These are phyloP conservation scores for Magnaporthiopsis incrustans DNA, from an alignment of 2,329 filamentous ascomycete genomes.

Conservation along the genomic window DNA sequence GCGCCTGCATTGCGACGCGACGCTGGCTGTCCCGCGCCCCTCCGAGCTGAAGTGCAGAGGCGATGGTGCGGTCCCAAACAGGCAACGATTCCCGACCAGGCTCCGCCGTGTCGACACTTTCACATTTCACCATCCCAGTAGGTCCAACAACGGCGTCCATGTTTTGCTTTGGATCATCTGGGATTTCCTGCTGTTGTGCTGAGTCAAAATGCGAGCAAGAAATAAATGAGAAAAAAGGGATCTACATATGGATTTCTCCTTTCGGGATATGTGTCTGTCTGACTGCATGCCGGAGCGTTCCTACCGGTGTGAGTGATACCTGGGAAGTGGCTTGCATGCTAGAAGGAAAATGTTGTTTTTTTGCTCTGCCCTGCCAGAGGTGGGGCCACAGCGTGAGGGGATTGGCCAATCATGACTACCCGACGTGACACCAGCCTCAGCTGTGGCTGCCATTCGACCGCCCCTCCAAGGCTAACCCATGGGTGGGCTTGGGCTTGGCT, in stretches of 20 bases:
- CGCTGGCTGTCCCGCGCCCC: background rate
- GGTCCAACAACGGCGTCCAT: too few relatives aligned
- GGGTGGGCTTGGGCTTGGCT: too few relatives aligned
- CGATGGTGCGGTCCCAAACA: background rate
- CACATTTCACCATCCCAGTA: background rate
- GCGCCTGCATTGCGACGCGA: background rate
- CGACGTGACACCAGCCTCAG: slow-evolving; percentile 4
- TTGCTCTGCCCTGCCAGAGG: background rate
- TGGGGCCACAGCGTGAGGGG: background rate
- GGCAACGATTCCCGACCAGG: background rate
- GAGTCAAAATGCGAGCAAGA: too few relatives aligned
- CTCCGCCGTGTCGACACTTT: too few relatives aligned
- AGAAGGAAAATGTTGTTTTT: too few relatives aligned
- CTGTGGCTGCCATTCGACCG: slow-evolving; percentile 5
- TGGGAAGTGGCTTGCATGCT: too few relatives aligned
- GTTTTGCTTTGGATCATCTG: background rate
- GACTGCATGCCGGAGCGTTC: slow-evolving; percentile 1
- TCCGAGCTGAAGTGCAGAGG: too few relatives aligned
- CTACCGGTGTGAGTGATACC: background rate
- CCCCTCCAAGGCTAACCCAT: background rate
- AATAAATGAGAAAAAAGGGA: background rate
- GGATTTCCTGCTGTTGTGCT: too few relatives aligned
- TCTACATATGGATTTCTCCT: background rate
- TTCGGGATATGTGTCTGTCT: background rate
- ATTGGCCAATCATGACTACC: slow-evolving; percentile 1